A percentile compares a stretch with the other conserved stretches of the same genome.
Evolutionary conservation across 768 basidiomycete genomes (phyloP).

Genomic region (Kwoniella sp.): DNA sequence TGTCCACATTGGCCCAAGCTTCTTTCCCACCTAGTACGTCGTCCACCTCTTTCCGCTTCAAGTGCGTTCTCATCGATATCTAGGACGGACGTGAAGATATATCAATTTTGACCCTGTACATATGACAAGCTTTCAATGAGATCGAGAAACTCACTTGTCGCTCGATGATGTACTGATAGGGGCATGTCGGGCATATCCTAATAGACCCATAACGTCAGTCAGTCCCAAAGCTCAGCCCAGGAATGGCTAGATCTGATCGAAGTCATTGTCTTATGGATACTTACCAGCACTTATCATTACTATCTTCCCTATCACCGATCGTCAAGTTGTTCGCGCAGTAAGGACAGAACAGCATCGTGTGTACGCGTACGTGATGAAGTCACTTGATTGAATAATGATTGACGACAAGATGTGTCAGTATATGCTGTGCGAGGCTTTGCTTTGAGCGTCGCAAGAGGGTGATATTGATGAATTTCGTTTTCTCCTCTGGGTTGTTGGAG

Average conservation of each 20-base stretch:
- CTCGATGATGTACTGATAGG: constrained; percentile 90
- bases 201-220: constrained; percentile 37
- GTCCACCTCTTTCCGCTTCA: constrained; percentile 88
- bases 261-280: constrained; percentile 19
- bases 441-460: no score
- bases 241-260: no score
- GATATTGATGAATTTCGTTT: no score
- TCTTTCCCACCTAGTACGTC: constrained; percentile 94
- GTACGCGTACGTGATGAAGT: no score
- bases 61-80: constrained; percentile 87
- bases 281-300: constrained; percentile 49
- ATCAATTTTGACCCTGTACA: no score
- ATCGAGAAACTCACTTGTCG: constrained; percentile 70
- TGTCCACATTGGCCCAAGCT: constrained; percentile 91
- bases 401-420: no score
- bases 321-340: constrained; percentile 75
- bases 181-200: constrained; percentile 72
- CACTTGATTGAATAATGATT: no score
- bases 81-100: constrained; percentile 56
- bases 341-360: constrained; percentile 85
- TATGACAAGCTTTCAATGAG: no score
- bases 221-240: no score
- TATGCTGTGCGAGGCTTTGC: no score
- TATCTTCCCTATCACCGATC: constrained; percentile 49
- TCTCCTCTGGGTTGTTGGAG: no score